Conservation (phyloP, 176 grass and related monocot genomes). For the Hordeum vulgare region DNA sequence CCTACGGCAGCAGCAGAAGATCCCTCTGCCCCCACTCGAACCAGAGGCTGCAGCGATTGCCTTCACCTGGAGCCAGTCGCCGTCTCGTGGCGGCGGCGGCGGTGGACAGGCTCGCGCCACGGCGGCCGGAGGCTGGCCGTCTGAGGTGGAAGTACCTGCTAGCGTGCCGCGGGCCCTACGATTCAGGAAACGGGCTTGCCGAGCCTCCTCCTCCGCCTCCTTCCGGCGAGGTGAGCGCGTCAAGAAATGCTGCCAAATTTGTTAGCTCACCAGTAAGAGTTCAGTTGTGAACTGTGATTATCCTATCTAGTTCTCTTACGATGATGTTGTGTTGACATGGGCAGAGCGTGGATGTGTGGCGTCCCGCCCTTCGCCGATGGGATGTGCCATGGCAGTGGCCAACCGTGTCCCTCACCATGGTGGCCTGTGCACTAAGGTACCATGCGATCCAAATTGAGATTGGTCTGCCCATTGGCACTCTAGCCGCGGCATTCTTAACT, state of each 20-base stretch:
- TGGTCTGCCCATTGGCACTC: neutral
- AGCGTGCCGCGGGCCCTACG: constrained; percentile 29
- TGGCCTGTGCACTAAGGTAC: constrained; percentile 76
- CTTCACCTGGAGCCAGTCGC: neutral
- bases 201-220: constrained; percentile 7
- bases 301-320: neutral
- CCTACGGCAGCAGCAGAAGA: neutral
- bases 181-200: neutral
- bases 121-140: neutral
- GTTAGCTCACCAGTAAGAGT: neutral
- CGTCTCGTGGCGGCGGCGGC: neutral
- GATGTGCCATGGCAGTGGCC: constrained; percentile 93
- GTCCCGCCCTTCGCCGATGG: constrained; percentile 51
- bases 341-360: constrained; percentile 40
- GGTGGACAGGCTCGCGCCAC: neutral
- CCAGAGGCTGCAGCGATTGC: neutral
- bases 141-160: neutral
- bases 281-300: neutral
- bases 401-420: constrained; percentile 73
- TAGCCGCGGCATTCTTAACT: neutral
- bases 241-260: neutral
- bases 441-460: neutral
- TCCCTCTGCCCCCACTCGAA: neutral
- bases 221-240: constrained; percentile 26
- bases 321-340: neutral